Evolutionary conservation across 192 early-diverging fungal species (phyloP), one percentile per base, ranked within the genome.

Genomic region (Mortierella claussenii): DNA sequence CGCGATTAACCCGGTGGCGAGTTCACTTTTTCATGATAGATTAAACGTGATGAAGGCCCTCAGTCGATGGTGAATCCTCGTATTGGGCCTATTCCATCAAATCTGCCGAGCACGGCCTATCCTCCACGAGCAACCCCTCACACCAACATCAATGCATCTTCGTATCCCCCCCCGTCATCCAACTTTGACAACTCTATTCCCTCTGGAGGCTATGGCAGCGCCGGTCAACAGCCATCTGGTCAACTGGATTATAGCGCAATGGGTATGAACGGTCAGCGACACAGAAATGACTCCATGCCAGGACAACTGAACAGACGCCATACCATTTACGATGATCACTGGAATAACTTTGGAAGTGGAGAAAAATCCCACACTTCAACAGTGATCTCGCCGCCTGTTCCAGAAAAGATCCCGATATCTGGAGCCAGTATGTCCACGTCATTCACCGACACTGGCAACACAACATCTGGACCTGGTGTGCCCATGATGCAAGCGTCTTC

Each of bases 61-160:
- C 54, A 75, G 36, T 75, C 71, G 12, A 75, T 75, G 71, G 45
- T 75, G 7, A 59, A 66, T 23, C 63, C 71, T 4, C 7, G 50
- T 18, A 60, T 61, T 28, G 55, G 40, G 9, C 34, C 48, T 13
- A 40, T 15, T n/a, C 36, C 60, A 13, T 13, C 48, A 24, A 65
- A 46, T 5, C 7, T 36, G 15, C 24, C 55, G 32, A 64, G 64
- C n/a, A 15, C 18, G 11, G 73, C 73, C 18, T 76, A 76, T 49
- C 73, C 73, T 0, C 73, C 73, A 15, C 46, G 31, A 18, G 73
- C 73, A 17, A 76, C 73, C 0, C 73, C 73, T 15, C 50, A 76
- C 26, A 76, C 43, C 24, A 76, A 67, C 21, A 10, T 34, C 42
- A 76, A 67, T 33, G 59, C 54, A 1, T 47, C 64, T 8, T 60